Conservation (phyloP, 345 rosid species). For the Dimocarpus longan region DNA sequence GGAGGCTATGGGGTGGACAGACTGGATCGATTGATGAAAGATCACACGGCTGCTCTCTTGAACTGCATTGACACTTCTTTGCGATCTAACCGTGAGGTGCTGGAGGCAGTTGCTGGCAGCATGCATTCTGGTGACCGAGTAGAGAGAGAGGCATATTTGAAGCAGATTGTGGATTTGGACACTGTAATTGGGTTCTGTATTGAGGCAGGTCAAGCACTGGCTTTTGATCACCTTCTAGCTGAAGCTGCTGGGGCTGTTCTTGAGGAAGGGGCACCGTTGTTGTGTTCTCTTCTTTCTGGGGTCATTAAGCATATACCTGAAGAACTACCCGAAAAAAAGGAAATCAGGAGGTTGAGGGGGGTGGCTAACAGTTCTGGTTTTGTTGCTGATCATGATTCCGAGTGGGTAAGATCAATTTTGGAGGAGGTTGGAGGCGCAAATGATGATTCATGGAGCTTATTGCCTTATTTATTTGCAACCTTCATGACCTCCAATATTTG, state of each 20-base stretch:
- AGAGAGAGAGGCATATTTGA: slow-evolving; percentile 75
- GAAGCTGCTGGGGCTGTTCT: slow-evolving; percentile 93
- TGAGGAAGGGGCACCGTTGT: slow-evolving; percentile 81
- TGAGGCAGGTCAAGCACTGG: slow-evolving; percentile 96
- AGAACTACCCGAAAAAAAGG: slow-evolving; percentile 86
- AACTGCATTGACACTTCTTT: slow-evolving; percentile 93
- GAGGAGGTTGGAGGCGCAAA: slow-evolving; percentile 94
- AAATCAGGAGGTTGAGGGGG: slow-evolving; percentile 75
- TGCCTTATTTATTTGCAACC: slow-evolving; percentile 87
- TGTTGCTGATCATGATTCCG: slow-evolving; percentile 86
- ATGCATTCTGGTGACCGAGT: slow-evolving; percentile 94
- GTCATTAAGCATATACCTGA: slow-evolving; percentile 79
- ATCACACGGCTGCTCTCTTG: slow-evolving; percentile 89
- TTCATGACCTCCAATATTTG: slow-evolving; percentile 91
- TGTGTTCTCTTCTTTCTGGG: slow-evolving; percentile 78
- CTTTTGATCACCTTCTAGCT: slow-evolving; percentile 91
- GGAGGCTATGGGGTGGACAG: slow-evolving; percentile 97
- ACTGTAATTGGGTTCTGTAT: slow-evolving; percentile 89
- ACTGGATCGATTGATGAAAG: slow-evolving; percentile 93
- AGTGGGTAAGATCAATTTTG: slow-evolving; percentile 85
- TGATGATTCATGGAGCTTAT: slow-evolving; percentile 91
- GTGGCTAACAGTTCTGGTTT: slow-evolving; percentile 68
- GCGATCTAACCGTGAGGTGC: slow-evolving; percentile 80
- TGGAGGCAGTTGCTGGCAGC: slow-evolving; percentile 87
- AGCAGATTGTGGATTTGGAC: slow-evolving; percentile 94